Conservation (phyloP, 441 rosid genomes). For the Erysimum cheiri region DNA sequence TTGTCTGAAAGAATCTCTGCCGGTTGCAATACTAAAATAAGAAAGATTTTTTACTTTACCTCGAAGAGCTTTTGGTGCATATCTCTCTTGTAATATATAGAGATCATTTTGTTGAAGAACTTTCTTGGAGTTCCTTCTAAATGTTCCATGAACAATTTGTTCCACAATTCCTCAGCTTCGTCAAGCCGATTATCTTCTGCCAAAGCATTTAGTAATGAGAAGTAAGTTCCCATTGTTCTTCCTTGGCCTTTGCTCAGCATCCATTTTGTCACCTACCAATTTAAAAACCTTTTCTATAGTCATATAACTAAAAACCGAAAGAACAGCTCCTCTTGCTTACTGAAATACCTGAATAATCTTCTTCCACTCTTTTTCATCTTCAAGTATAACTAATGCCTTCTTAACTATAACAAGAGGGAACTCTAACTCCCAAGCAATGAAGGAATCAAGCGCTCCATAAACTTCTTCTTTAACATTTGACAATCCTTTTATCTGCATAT, state of each 20-base stretch:
- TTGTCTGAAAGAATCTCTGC: constrained; percentile 5
- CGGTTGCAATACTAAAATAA: neutral
- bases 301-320: neutral
- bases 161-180: constrained; percentile 95
- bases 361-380: constrained; percentile 84
- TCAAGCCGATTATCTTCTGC: constrained; percentile 88
- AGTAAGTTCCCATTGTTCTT: constrained; percentile 87
- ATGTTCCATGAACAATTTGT: constrained; percentile 62
- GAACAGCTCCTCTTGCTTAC: neutral
- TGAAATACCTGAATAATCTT: constrained; percentile 81
- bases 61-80: constrained; percentile 91
- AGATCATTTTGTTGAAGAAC: constrained; percentile 79
- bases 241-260: constrained; percentile 99
- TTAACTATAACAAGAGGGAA: constrained; percentile 88
- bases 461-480: constrained; percentile 95
- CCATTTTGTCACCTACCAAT: constrained; percentile 81
- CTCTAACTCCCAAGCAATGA: constrained; percentile 96
- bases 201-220: constrained; percentile 78
- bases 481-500: constrained; percentile 63
- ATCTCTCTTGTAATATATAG: constrained; percentile 75
- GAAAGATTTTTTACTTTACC: constrained; percentile 49
- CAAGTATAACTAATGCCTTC: constrained; percentile 87
- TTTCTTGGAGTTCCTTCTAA: constrained; percentile 78
- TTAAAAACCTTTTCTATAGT: neutral
- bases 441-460: constrained; percentile 92